Conservation (phyloP, 768 basidiomycete genomes). For the Psilocybe cubensis region DNA sequence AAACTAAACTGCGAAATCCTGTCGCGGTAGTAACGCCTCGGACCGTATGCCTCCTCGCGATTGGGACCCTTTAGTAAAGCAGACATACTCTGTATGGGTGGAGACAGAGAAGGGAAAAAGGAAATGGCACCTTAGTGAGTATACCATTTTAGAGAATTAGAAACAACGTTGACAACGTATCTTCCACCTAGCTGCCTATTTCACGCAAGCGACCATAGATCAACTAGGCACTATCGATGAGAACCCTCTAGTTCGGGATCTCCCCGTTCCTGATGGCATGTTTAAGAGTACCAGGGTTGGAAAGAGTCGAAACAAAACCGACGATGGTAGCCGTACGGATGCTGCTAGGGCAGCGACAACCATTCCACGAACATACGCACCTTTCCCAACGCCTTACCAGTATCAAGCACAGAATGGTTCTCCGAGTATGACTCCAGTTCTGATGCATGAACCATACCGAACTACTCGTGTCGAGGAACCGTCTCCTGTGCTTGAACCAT, state of each 20-base stretch:
- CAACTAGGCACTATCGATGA: conserved; percentile 74
- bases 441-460: conserved; percentile 47
- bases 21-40: conserved; percentile 22
- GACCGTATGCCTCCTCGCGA: conserved; percentile 59
- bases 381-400: conserved; percentile 40
- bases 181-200: conserved; percentile 70
- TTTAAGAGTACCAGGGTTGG: conserved; percentile 70
- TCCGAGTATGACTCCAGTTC: conserved; percentile 32
- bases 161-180: conserved; percentile 1
- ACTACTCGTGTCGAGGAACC: conserved; percentile 18
- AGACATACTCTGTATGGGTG: conserved; percentile 84
- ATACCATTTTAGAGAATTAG: neutral
- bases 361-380: conserved; percentile 41
- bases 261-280: conserved; percentile 66
- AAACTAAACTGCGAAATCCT: conserved; percentile 14
- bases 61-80: conserved; percentile 78
- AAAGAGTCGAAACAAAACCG: conserved; percentile 50
- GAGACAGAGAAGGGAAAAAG: conserved; percentile 63
- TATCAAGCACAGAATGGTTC: conserved; percentile 28
- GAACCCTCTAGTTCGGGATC: conserved; percentile 56
- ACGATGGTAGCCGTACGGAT: conserved; percentile 37
- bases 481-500: conserved; percentile 21
- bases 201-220: conserved; percentile 77
- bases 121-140: conserved; percentile 86
- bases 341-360: conserved; percentile 29